Conservation (phyloP, 1,139 yeast genomes). For the Yamadazyma dushanensis region DNA sequence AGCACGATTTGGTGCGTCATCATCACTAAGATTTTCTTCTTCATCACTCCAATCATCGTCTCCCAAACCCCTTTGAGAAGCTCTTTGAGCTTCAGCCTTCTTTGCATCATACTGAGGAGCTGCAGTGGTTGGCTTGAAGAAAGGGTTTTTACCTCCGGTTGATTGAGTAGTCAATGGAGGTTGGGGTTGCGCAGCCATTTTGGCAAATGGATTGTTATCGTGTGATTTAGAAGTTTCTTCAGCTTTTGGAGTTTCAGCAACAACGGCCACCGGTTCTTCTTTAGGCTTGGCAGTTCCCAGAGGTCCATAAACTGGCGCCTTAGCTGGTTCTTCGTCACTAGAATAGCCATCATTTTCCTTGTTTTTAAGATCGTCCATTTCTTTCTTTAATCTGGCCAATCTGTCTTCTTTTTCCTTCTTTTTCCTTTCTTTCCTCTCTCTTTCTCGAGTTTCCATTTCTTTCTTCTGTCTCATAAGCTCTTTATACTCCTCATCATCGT, state of each 20-base stretch:
- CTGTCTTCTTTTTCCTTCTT: conserved; percentile 58
- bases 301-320: conserved; percentile 33
- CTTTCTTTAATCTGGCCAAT: conserved; percentile 57
- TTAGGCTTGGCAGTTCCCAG: conserved; percentile 4
- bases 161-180: conserved; percentile 9
- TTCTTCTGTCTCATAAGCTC: conserved; percentile 48
- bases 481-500: conserved; percentile 49
- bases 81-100: conserved; percentile 64
- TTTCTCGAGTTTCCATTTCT: conserved; percentile 49
- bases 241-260: conserved; percentile 19
- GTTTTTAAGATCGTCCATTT: conserved; percentile 59
- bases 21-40: conserved; percentile 55
- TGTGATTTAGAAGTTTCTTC: conserved; percentile 19
- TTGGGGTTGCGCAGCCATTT: conserved; percentile 13
- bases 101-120: conserved; percentile 45
- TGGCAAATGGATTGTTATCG: conserved; percentile 43
- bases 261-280: conserved; percentile 21
- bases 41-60: conserved; percentile 64
- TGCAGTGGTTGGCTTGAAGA: conserved; percentile 44
- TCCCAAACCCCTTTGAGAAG: conserved; percentile 59
- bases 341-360: conserved; percentile 26
- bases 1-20: conserved; percentile 46
- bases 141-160: conserved; percentile 32
- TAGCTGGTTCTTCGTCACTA: conserved; percentile 35
- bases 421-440: conserved; percentile 47